Percentiles rank a stretch among this genome's conserved stretches.
phyloP scores from a whole-genome alignment of 2,329 filamentous ascomycete species.

The Clarireedia paspali region DNA sequence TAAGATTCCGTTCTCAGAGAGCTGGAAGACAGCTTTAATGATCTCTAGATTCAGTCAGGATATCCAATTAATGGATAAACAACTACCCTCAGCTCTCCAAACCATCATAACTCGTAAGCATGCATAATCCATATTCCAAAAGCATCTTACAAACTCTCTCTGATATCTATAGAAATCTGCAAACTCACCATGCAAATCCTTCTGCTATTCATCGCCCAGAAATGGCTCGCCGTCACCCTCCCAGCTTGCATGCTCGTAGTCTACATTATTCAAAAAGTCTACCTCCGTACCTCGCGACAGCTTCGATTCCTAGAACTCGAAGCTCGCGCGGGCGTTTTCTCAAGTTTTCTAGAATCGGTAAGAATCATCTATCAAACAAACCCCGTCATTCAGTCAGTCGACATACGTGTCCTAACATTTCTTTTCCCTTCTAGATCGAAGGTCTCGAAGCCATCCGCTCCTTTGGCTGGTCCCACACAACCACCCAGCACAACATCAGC shows the following conservation, averaged over 20 bases:
- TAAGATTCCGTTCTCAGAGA: conserved; percentile 8
- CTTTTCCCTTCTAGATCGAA: conserved; percentile 27
- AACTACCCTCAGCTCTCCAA: conserved; percentile 26
- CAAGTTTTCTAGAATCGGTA: conserved; percentile 34
- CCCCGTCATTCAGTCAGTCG: too few species aligned
- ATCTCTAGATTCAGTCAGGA: conserved; percentile 17
- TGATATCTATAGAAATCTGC: conserved; percentile 14
- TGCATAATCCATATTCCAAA: neutral
- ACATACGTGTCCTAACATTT: too few species aligned
- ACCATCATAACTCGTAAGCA: conserved; percentile 30
- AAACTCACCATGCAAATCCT: conserved; percentile 37
- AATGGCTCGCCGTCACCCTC: conserved; percentile 37
- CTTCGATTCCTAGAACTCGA: conserved; percentile 54
- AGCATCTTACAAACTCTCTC: neutral
- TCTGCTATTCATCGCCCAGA: conserved; percentile 39
- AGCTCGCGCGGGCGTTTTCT: conserved; percentile 45
- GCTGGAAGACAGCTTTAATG: neutral
- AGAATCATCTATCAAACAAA: too few species aligned
- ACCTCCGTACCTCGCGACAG: conserved; percentile 53
- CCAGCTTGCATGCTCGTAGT: conserved; percentile 40
- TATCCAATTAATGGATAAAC: conserved; percentile 14
- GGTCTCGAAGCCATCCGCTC: conserved; percentile 48
- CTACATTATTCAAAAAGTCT: conserved; percentile 47
- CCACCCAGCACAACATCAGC: conserved; percentile 37
- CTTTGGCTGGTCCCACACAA: conserved; percentile 43